Evolutionary conservation across 306 rosid species (phyloP), one percentile per base, ranked within the genome.

Genomic region (Lathyrus aphaca): DNA sequence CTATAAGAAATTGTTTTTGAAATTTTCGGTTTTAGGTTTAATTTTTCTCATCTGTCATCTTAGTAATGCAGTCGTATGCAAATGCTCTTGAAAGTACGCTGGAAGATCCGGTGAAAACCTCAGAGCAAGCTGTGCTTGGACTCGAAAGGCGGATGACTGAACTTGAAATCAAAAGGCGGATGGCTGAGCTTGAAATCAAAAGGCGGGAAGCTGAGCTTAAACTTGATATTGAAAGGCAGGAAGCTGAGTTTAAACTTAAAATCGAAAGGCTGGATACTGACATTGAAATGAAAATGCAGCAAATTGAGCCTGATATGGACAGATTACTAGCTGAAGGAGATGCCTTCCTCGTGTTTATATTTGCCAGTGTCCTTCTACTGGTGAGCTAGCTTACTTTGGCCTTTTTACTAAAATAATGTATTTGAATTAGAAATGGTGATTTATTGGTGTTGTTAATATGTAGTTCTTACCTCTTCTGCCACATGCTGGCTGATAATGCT

Each of bases 251-350:
- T n/a, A n/a, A n/a, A n/a, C n/a, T n/a, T n/a, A n/a, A n/a, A n/a
- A n/a, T n/a, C n/a, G n/a, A n/a, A n/a, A n/a, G n/a, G n/a, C n/a
- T n/a, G n/a, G n/a, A n/a, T n/a, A n/a, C n/a, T n/a, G n/a, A n/a
- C n/a, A n/a, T n/a, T n/a, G n/a, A n/a, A n/a, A n/a, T n/a, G n/a
- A n/a, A n/a, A n/a, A n/a, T n/a, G n/a, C n/a, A n/a, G n/a, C n/a
- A n/a, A n/a, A n/a, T n/a, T n/a, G n/a, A n/a, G n/a, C n/a, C n/a
- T n/a, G n/a, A n/a, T n/a, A n/a, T n/a, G n/a, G n/a, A n/a, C n/a
- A n/a, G n/a, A n/a, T n/a, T n/a, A n/a, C 99, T 95, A 50, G 97
- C 99, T 10, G 97, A 95, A 83, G 99, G 99, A 80, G 96, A 95
- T 72, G 96, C 92, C 42, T 95, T 95, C 81, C 97, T 95, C 58